phyloP scores from a whole-genome alignment of 352 stramenopile genomes.

The Globisporangium spinosum region DNA sequence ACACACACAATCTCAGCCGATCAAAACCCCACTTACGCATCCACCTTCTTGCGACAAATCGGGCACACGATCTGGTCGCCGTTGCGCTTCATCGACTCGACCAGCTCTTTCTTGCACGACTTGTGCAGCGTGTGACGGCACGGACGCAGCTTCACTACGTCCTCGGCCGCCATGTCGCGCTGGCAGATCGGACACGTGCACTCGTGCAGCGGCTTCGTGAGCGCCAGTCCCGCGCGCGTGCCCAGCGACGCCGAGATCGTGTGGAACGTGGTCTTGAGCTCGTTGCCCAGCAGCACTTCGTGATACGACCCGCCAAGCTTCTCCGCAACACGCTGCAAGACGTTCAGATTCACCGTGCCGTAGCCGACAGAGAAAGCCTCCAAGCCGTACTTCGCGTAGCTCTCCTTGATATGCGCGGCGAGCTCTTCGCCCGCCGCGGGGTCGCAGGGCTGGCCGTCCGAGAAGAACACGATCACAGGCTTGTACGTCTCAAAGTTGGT shows the following conservation, averaged over 20 bases:
- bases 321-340: slow-evolving; percentile 52
- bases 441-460: slow-evolving; percentile 61
- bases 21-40: neutral
- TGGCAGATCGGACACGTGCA: slow-evolving; percentile 51
- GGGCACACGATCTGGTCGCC: slow-evolving; percentile 4
- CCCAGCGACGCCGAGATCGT: slow-evolving; percentile 71
- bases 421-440: slow-evolving; percentile 40
- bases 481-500: slow-evolving; percentile 55
- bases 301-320: slow-evolving; percentile 60
- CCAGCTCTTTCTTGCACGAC: slow-evolving; percentile 26
- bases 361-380: slow-evolving; percentile 71
- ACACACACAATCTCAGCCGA: neutral
- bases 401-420: slow-evolving; percentile 45
- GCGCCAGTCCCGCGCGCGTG: slow-evolving; percentile 47
- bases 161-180: slow-evolving; percentile 46
- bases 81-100: slow-evolving; percentile 22
- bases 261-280: slow-evolving; percentile 74
- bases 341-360: slow-evolving; percentile 52
- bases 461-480: slow-evolving; percentile 77
- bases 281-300: slow-evolving; percentile 53
- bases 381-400: slow-evolving; percentile 59
- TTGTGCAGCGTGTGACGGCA: slow-evolving; percentile 54
- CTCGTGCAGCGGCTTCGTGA: slow-evolving; percentile 59
- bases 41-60: slow-evolving; percentile 14
- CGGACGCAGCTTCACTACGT: slow-evolving; percentile 36